phyloP scores from a whole-genome alignment of 352 stramenopile genomes.

The Globisporangium cystogenes region DNA sequence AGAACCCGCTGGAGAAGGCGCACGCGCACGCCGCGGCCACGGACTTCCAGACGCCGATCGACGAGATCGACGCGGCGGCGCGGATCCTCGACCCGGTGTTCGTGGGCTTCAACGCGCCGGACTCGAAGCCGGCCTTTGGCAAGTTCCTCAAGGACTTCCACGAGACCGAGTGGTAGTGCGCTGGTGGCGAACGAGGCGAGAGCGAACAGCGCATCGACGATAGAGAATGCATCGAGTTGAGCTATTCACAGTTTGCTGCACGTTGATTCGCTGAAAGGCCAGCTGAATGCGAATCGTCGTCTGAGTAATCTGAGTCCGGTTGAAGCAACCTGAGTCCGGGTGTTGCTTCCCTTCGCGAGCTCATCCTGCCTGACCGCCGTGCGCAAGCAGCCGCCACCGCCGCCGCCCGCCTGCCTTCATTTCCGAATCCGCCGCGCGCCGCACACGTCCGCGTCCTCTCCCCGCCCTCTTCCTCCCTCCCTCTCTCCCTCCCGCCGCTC shows the following conservation, averaged over 20 bases:
- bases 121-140: constrained; percentile 52
- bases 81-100: constrained; percentile 96
- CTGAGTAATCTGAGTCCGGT: no score
- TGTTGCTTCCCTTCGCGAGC: no score
- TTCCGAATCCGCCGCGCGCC: constrained; percentile 14
- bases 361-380: no score
- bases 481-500: neutral
- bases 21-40: constrained; percentile 88
- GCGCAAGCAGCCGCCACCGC: neutral
- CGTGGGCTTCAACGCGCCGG: constrained; percentile 58
- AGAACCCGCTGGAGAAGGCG: constrained; percentile 94
- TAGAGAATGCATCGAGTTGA: no score
- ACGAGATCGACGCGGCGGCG: constrained; percentile 95
- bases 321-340: no score
- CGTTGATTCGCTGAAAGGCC: no score
- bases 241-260: no score
- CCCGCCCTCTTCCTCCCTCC: neutral
- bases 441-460: constrained; percentile 5
- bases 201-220: neutral
- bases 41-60: constrained; percentile 96
- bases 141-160: constrained; percentile 90
- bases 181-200: neutral
- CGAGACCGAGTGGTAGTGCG: constrained; percentile 82
- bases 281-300: no score
- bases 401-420: constrained; percentile 8